phyloP scores from a whole-genome alignment of 805 yeast genomes.

The Sugiyamaella chiloensis region DNA sequence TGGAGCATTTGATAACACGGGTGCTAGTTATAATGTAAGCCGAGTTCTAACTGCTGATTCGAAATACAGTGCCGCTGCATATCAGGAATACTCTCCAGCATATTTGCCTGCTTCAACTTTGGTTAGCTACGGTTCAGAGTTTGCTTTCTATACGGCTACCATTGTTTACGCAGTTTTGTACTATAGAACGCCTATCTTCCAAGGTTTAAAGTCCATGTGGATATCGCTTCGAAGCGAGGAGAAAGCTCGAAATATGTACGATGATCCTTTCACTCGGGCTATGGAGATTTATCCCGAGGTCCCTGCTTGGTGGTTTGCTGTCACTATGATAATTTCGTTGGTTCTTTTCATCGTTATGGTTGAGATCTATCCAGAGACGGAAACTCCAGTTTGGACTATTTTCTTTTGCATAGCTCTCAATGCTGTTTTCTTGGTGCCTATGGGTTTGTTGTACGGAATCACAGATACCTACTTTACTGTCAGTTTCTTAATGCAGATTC shows the following conservation, averaged over 20 bases:
- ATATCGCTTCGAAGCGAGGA: slow-evolving; percentile 32
- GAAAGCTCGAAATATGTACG: slow-evolving; percentile 50
- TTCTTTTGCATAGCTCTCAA: slow-evolving; percentile 55
- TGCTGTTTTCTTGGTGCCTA: slow-evolving; percentile 56
- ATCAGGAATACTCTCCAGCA: slow-evolving; percentile 52
- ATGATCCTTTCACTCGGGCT: too few species aligned
- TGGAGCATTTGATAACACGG: slow-evolving; percentile 50
- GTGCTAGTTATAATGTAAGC: slow-evolving; percentile 46
- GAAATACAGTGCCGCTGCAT: slow-evolving; percentile 44
- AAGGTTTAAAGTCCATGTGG: slow-evolving; percentile 25
- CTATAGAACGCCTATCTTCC: slow-evolving; percentile 10
- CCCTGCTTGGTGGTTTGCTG: slow-evolving; percentile 72
- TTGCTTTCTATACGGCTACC: slow-evolving; percentile 52
- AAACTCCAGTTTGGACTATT: too few species aligned
- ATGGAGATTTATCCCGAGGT: too few species aligned
- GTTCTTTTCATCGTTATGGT: slow-evolving; percentile 43
- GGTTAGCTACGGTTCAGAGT: slow-evolving; percentile 51
- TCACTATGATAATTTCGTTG: slow-evolving; percentile 43
- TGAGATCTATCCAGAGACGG: slow-evolving; percentile 49
- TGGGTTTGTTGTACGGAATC: slow-evolving; percentile 56
- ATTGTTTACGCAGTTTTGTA: slow-evolving; percentile 37
- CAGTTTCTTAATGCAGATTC: too few species aligned
- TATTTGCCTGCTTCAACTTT: slow-evolving; percentile 54
- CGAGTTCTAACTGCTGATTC: slow-evolving; percentile 39
- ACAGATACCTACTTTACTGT: slow-evolving; percentile 56